Conservation (phyloP, 192 early-diverging fungal species). For the Mortierella hygrophila region DNA sequence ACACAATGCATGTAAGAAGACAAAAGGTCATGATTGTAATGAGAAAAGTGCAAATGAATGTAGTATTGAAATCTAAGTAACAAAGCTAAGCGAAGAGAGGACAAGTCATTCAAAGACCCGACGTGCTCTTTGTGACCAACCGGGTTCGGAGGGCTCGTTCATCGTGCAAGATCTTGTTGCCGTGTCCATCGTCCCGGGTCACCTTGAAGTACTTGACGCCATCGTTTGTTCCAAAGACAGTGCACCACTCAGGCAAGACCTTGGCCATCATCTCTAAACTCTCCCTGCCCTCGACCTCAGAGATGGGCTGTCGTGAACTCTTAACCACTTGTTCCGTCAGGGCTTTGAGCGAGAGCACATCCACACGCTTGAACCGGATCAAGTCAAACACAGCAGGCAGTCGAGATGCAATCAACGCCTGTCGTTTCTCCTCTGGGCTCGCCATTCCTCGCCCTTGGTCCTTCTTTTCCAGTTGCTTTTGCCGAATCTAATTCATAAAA, state of each 20-base stretch:
- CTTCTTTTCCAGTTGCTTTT: constrained; percentile 32
- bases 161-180: constrained; percentile 26
- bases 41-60: background rate
- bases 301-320: constrained; percentile 42
- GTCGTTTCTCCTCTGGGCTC: constrained; percentile 33
- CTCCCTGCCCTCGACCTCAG: constrained; percentile 29
- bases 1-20: background rate
- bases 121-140: constrained; percentile 10
- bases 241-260: constrained; percentile 46
- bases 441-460: background rate
- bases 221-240: constrained; percentile 22
- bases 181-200: constrained; percentile 19
- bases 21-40: background rate
- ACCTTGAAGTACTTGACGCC: constrained; percentile 41
- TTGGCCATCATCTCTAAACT: constrained; percentile 43
- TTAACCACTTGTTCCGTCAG: constrained; percentile 35
- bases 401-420: constrained; percentile 17
- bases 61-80: background rate
- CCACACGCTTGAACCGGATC: constrained; percentile 48
- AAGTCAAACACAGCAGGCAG: constrained; percentile 44
- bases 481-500: constrained; percentile 18
- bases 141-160: constrained; percentile 19
- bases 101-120: background rate
- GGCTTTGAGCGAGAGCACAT: constrained; percentile 25
- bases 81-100: background rate